Conservation (phyloP, 2,329 filamentous ascomycete genomes). For the Colletotrichum caudatum region DNA sequence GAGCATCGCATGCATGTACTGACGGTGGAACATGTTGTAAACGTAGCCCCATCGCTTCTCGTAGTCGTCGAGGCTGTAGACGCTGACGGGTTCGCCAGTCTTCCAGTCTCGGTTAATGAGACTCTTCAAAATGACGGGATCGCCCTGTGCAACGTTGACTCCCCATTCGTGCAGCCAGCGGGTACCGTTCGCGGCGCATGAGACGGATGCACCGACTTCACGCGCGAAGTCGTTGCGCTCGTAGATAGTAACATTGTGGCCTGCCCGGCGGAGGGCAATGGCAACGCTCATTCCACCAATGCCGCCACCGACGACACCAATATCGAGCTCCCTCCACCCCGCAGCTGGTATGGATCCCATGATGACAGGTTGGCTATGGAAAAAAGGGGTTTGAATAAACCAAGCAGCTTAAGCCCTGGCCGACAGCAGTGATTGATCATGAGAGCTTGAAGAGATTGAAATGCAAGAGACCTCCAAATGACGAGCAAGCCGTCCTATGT, state of each 20-base stretch:
- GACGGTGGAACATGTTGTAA: conserved; percentile 78
- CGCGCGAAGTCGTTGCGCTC: conserved; percentile 75
- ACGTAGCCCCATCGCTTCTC: conserved; percentile 73
- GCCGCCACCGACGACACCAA: conserved; percentile 60
- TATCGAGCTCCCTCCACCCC: conserved; percentile 59
- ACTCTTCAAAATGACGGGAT: conserved; percentile 73
- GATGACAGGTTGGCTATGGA: not conserved
- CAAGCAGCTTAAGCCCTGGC: not conserved
- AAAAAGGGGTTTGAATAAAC: not conserved
- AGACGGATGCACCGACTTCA: conserved; percentile 76
- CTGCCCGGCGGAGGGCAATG: conserved; percentile 60
- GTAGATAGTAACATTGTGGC: conserved; percentile 69
- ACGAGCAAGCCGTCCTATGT: conserved; percentile 23
- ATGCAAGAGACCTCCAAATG: not conserved
- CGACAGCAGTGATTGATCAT: not conserved
- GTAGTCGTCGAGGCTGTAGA: conserved; percentile 74
- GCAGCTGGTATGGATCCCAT: conserved; percentile 37
- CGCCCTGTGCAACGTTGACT: conserved; percentile 72
- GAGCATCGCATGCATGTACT: conserved; percentile 77
- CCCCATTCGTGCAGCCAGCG: conserved; percentile 77
- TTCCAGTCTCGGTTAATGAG: conserved; percentile 79
- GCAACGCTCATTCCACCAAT: conserved; percentile 62
- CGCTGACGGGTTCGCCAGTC: conserved; percentile 73
- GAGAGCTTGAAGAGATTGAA: not conserved
- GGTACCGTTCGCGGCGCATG: conserved; percentile 77